Evolutionary conservation across 2,329 filamentous ascomycete species (phyloP).

Genomic region (Nakataea oryzae): DNA sequence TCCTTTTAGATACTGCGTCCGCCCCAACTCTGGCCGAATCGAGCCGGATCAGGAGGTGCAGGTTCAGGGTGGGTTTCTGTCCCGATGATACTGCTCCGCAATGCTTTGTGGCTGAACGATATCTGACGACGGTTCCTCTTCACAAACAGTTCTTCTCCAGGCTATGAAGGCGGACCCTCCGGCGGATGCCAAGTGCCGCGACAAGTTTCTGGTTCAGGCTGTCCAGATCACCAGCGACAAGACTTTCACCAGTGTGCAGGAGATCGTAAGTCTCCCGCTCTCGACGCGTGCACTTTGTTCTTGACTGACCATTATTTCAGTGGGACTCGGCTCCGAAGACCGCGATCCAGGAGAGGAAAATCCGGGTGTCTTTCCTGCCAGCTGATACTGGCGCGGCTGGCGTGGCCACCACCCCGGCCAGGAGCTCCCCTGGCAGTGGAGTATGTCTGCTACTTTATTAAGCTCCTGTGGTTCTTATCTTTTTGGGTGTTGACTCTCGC

Average conservation of each 20-base stretch:
- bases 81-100: background rate
- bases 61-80: constrained; percentile 64
- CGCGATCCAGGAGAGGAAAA: constrained; percentile 85
- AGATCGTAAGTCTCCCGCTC: constrained; percentile 53
- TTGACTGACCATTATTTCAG: constrained; percentile 29
- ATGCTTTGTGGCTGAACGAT: background rate
- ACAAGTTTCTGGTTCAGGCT: constrained; percentile 16
- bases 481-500: background rate
- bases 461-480: background rate
- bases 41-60: constrained; percentile 84
- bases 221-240: constrained; percentile 65
- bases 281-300: background rate
- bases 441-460: constrained; percentile 12
- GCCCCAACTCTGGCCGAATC: constrained; percentile 93
- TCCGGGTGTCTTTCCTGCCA: constrained; percentile 77
- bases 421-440: constrained; percentile 15
- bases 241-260: constrained; percentile 69
- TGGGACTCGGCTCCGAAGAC: constrained; percentile 73
- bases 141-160: constrained; percentile 69
- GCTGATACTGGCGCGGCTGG: constrained; percentile 34
- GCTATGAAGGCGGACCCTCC: constrained; percentile 95
- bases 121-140: background rate
- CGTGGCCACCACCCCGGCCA: constrained; percentile 16
- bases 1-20: constrained; percentile 75
- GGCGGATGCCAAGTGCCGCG: constrained; percentile 65